Percentiles rank a stretch among this genome's conserved stretches.
phyloP scores from a whole-genome alignment of 129 eudicot genomes.

The Oenanthe sinensis region DNA sequence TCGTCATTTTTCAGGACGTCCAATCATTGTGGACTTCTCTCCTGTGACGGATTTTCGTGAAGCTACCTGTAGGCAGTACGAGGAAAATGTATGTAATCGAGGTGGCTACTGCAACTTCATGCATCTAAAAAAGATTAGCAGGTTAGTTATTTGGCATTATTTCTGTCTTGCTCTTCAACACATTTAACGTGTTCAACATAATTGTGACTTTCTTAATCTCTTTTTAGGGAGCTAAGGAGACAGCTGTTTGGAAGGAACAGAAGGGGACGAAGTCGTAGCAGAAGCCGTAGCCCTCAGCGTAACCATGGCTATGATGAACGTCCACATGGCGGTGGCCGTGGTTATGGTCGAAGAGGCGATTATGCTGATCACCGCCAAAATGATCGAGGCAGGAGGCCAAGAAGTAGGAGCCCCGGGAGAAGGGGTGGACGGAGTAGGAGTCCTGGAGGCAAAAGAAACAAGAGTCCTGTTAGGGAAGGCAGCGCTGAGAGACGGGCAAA shows the following conservation, averaged over 20 bases:
- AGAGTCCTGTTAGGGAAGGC: constrained; percentile 78
- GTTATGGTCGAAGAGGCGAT: constrained; percentile 68
- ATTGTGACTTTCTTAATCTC: neutral
- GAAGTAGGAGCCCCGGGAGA: constrained; percentile 90
- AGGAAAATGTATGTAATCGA: constrained; percentile 90
- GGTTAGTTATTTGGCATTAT: constrained; percentile 27
- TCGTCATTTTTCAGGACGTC: constrained; percentile 52
- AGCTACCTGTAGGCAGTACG: constrained; percentile 95
- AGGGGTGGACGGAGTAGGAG: constrained; percentile 91
- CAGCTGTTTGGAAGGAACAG: constrained; percentile 70
- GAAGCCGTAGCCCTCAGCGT: constrained; percentile 73
- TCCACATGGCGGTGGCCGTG: constrained; percentile 57
- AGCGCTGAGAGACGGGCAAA: constrained; percentile 97
- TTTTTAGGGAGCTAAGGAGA: constrained; percentile 65
- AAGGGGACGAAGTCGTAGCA: constrained; percentile 79
- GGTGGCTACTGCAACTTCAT: constrained; percentile 99
- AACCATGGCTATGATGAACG: constrained; percentile 65
- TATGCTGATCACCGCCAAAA: constrained; percentile 49
- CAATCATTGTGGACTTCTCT: constrained; percentile 89
- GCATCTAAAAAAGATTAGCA: constrained; percentile 95
- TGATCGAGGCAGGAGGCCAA: constrained; percentile 62
- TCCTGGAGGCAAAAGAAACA: constrained; percentile 68
- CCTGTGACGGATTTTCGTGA: constrained; percentile 99
- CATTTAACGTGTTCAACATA: neutral
- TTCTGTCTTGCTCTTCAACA: neutral